A percentile compares a stretch with the other conserved stretches of the same genome.
These are phyloP conservation scores for Agaricus subrufescens DNA, from an alignment of 768 basidiomycete genomes.

Conservation along the genomic window DNA sequence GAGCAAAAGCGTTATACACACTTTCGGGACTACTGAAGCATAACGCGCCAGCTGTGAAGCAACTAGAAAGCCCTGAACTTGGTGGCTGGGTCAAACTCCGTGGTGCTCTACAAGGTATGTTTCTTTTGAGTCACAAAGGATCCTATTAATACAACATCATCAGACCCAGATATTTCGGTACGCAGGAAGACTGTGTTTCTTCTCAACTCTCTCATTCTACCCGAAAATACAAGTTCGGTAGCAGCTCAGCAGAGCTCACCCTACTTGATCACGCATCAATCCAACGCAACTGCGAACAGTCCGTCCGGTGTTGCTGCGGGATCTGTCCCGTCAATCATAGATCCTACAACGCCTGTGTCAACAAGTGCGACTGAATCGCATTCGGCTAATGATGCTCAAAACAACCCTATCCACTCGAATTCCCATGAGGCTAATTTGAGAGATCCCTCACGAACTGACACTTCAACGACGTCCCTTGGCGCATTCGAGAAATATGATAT, in stretches of 20 bases:
- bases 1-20: slow-evolving; percentile 81
- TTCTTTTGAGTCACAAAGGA: not conserved
- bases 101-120: slow-evolving; percentile 53
- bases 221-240: slow-evolving; percentile 22
- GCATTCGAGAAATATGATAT: slow-evolving; percentile 47
- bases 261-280: slow-evolving; percentile 7
- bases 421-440: slow-evolving; percentile 64
- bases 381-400: slow-evolving; percentile 11
- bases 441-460: slow-evolving; percentile 49
- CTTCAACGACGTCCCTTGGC: slow-evolving; percentile 40
- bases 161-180: slow-evolving; percentile 75
- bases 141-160: not conserved
- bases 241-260: slow-evolving; percentile 15
- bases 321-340: not conserved
- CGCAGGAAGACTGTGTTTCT: slow-evolving; percentile 80
- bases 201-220: slow-evolving; percentile 63
- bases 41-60: slow-evolving; percentile 58
- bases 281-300: not conserved
- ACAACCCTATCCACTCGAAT: slow-evolving; percentile 55
- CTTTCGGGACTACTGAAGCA: slow-evolving; percentile 79
- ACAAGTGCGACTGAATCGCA: slow-evolving; percentile 14
- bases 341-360: slow-evolving; percentile 5
- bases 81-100: slow-evolving; percentile 66
- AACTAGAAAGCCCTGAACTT: slow-evolving; percentile 37
- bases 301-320: not conserved